Conservation (phyloP, 495 filamentous ascomycete genomes). For the Annulohypoxylon moriforme region DNA sequence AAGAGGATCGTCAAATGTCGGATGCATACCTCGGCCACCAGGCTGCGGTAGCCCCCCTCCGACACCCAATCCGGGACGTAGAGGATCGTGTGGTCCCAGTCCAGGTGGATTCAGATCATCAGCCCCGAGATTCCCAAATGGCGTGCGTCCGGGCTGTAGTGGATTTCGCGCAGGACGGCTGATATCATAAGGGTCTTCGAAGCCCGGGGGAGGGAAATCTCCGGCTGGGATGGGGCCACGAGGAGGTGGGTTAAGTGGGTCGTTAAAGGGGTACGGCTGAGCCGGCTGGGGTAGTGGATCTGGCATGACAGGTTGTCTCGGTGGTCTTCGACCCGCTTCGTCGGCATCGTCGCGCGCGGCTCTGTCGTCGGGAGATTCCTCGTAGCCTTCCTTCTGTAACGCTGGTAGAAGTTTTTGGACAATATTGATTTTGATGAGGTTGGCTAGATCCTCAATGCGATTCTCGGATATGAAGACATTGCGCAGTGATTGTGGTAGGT, state of each 20-base stretch:
- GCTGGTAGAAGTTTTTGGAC: slow-evolving; percentile 83
- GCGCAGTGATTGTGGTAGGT: slow-evolving; percentile 61
- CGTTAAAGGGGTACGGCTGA: slow-evolving; percentile 68
- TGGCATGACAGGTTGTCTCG: slow-evolving; percentile 43
- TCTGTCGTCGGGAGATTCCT: slow-evolving; percentile 62
- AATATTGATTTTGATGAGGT: slow-evolving; percentile 76
- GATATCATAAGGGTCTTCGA: slow-evolving; percentile 94
- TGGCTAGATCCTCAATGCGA: slow-evolving; percentile 75
- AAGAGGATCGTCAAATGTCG: slow-evolving; percentile 91
- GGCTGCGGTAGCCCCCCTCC: slow-evolving; percentile 61
- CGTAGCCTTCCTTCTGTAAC: slow-evolving; percentile 79
- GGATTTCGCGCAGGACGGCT: slow-evolving; percentile 70
- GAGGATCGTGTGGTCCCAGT: slow-evolving; percentile 84
- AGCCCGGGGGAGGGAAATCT: slow-evolving; percentile 88
- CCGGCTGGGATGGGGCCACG: slow-evolving; percentile 74
- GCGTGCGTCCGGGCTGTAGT: slow-evolving; percentile 57
- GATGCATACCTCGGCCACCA: slow-evolving; percentile 88
- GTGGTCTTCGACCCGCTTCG: slow-evolving; percentile 60
- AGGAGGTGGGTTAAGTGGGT: slow-evolving; percentile 70
- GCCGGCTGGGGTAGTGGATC: slow-evolving; percentile 54
- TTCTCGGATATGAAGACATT: slow-evolving; percentile 78
- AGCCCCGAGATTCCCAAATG: slow-evolving; percentile 74
- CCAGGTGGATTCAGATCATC: slow-evolving; percentile 90
- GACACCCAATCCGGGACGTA: slow-evolving; percentile 70
- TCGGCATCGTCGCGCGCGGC: slow-evolving; percentile 47